A percentile compares a stretch with the other conserved stretches of the same genome.
Conservation (phyloP, 768 basidiomycete species). For the Amanita phalloides region DNA sequence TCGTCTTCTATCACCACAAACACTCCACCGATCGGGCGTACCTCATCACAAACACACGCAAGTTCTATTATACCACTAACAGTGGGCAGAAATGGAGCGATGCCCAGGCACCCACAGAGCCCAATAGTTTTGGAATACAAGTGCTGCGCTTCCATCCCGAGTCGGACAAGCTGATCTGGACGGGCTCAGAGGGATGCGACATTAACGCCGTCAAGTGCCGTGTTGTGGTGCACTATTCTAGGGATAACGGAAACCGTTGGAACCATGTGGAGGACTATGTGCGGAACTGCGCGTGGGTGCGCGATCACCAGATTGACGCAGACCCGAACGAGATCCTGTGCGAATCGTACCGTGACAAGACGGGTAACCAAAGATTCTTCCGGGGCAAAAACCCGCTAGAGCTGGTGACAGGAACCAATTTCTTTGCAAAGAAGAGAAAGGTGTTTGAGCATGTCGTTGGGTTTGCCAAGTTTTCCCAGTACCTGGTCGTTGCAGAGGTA, state of each 20-base stretch:
- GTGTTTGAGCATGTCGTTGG: slow-evolving; percentile 87
- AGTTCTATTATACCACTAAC: slow-evolving; percentile 76
- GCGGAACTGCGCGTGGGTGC: slow-evolving; percentile 85
- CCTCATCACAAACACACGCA: slow-evolving; percentile 61
- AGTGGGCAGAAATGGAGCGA: slow-evolving; percentile 64
- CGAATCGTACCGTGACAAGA: slow-evolving; percentile 78
- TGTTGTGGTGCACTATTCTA: slow-evolving; percentile 63
- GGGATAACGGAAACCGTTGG: slow-evolving; percentile 76
- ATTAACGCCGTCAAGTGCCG: slow-evolving; percentile 42
- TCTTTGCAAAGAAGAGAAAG: slow-evolving; percentile 59
- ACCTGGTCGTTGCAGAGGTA: slow-evolving; percentile 91
- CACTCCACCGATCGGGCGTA: slow-evolving; percentile 78
- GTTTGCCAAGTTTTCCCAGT: slow-evolving; percentile 96
- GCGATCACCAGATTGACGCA: slow-evolving; percentile 65
- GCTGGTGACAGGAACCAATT: slow-evolving; percentile 67
- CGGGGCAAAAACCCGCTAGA: slow-evolving; percentile 54
- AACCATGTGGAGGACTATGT: slow-evolving; percentile 73
- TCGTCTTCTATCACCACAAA: slow-evolving; percentile 81
- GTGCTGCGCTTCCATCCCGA: slow-evolving; percentile 83
- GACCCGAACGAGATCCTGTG: slow-evolving; percentile 88
- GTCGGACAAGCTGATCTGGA: slow-evolving; percentile 84
- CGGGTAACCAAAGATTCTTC: slow-evolving; percentile 63
- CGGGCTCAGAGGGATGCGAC: slow-evolving; percentile 62
- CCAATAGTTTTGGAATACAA: slow-evolving; percentile 70
- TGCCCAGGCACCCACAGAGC: slow-evolving; percentile 48